Evolutionary conservation across 352 stramenopile genomes (phyloP).

Genomic region (Pythium inflatum): DNA sequence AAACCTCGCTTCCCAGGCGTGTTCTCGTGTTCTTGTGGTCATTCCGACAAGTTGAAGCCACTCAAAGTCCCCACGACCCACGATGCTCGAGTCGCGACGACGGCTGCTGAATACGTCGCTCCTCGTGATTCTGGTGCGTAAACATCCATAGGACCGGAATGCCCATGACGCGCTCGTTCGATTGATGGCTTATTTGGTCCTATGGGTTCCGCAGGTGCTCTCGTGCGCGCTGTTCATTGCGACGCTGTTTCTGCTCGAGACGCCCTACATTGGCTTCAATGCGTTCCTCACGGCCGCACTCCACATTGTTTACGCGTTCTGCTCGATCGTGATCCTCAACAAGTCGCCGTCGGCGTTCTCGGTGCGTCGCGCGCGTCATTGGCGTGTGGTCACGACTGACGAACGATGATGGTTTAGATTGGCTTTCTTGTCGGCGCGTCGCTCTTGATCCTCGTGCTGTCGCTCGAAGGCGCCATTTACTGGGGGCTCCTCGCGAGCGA

Average conservation of each 20-base stretch:
- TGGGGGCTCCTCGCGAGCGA: conserved; percentile 38
- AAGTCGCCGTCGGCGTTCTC: conserved; percentile 81
- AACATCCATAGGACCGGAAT: background rate
- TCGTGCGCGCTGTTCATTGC: conserved; percentile 61
- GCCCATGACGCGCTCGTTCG: background rate
- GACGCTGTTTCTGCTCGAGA: conserved; percentile 77
- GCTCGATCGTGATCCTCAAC: conserved; percentile 77
- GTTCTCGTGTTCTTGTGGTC: conserved; percentile 31
- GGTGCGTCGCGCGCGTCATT: conserved; percentile 36
- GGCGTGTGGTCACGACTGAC: background rate
- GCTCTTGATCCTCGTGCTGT: conserved; percentile 64
- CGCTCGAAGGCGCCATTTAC: conserved; percentile 69
- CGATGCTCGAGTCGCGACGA: conserved; percentile 63
- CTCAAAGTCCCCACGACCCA: conserved; percentile 1
- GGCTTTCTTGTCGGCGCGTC: conserved; percentile 75
- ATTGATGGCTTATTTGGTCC: background rate
- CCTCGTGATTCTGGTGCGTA: conserved; percentile 63
- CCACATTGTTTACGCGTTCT: conserved; percentile 75
- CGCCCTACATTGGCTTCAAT: conserved; percentile 69
- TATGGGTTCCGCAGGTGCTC: conserved; percentile 43
- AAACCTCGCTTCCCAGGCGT: conserved; percentile 16
- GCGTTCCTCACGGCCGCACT: conserved; percentile 62
- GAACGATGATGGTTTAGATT: conserved; percentile 44
- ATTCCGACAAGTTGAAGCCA: conserved; percentile 28
- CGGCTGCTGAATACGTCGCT: conserved; percentile 79